Conservation (phyloP, 1,284 basidiomycete species). For the Rhizoctonia solani region DNA sequence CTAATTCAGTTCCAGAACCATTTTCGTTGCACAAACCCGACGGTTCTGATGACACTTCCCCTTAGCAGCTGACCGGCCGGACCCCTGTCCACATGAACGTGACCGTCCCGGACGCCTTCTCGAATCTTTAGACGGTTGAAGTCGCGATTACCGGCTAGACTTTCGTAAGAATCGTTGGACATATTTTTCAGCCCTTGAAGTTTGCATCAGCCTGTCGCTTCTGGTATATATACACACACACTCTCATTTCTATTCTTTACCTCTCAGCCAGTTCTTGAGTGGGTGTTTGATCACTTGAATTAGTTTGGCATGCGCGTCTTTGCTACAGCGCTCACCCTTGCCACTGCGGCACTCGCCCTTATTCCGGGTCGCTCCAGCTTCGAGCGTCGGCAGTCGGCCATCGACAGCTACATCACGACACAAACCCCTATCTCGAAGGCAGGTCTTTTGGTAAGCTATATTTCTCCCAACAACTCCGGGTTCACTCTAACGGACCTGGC, state of each 20-base stretch:
- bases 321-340: slow-evolving; percentile 27
- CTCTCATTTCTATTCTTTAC: slow-evolving; percentile 7
- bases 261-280: background rate
- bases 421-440: slow-evolving; percentile 37
- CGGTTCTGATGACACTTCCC: slow-evolving; percentile 2
- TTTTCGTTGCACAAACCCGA: background rate
- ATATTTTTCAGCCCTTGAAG: background rate
- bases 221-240: slow-evolving; percentile 17
- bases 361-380: background rate
- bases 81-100: slow-evolving; percentile 24
- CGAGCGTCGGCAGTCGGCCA: slow-evolving; percentile 30
- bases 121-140: background rate
- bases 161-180: background rate
- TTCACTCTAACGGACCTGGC: background rate
- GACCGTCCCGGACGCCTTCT: slow-evolving; percentile 16
- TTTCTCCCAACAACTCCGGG: background rate
- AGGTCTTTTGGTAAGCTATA: slow-evolving; percentile 4
- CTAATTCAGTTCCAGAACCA: slow-evolving; percentile 25
- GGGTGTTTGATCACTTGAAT: background rate
- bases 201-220: background rate
- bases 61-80: slow-evolving; percentile 17
- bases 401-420: slow-evolving; percentile 36
- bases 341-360: slow-evolving; percentile 30
- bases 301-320: slow-evolving; percentile 23
- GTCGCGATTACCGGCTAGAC: slow-evolving; percentile 1